Base-by-base conservation (phyloP, 108 stramenopile genomes). In the Pelagomonas calceolata region DNA sequence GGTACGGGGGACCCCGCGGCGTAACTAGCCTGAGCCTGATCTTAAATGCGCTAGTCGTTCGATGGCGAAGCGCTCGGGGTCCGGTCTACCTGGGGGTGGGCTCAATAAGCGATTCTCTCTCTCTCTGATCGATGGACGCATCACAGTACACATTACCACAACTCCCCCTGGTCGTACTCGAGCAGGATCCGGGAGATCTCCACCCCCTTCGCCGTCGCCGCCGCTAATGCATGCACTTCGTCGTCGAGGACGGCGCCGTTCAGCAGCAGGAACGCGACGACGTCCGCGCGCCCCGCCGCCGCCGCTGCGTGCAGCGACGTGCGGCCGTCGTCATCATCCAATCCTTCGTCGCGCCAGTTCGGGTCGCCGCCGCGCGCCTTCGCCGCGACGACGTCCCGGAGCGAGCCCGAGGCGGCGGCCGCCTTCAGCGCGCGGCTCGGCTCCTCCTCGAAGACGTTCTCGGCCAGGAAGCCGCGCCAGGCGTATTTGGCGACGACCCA, bases 401-500 rank as follows among this genome's bases (percentile, higher is more conserved):
- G n/a, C n/a, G n/a, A n/a, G 15, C 73, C 75, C 0, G 43, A 32
- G 30, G 67, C 75, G 4, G 75, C 75, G 15, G 73, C 75, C 68
- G 68, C 64, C 29, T 15, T 10, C 29, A 33, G 34, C 21, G 30
- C 73, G 74, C 32, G 69, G 73, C 26, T 74, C 18, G 65, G 34
- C 12, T 73, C 32, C 35, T 72, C 37, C 26, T 76, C 75, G 33
- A 70, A 34, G 26, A 31, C 67, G 67, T 75, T 75, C 35, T 76
- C 65, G 17, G 66, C 76, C 14, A 77, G 74, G 72, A 77, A 77
- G 30, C 75, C 76, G 71, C 72, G 70, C 76, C 76, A 77, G 36
- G 36, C 36, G 37, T 77, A 77, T 66, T 77, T 77, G 66, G 76
- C 76, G 75, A 76, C 73, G 70, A 77, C 76, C 76, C 76, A 77